Base-by-base conservation (phyloP, 2,329 filamentous ascomycete genomes). In the Penicillium sp. region DNA sequence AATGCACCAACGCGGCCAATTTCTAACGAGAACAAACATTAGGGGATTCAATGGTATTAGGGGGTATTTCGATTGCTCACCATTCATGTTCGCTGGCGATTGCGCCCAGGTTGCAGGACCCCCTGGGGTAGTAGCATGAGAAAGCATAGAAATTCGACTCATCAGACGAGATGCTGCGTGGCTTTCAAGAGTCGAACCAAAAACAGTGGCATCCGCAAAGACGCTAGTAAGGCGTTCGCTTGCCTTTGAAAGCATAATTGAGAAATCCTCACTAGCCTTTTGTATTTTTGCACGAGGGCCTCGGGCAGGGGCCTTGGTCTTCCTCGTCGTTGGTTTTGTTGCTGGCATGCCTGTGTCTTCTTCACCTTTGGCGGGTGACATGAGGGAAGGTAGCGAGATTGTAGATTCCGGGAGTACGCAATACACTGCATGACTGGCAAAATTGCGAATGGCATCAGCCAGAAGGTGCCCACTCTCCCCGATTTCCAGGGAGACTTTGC, bases 361-460 rank as follows among this genome's bases (percentile, higher is more conserved):
- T 25, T 60, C 52, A 14, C 64, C 50, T 44, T 63, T 68, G 35
- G 45, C 55, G 4, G 65, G 60, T 51, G 54, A 71, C 67, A 57
- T 69, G 65, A 92, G 77, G 0, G 89, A 85, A 1, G 92, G 90
- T 53, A 92, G 87, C 0, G 91, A 95, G 24, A 96, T 85, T 0
- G 91, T 96, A 0, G 94, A 96, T 63, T 99, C 94, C 41, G 92
- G 89, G 14, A 97, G 81, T 9, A 92, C 88, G 16, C 90, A 95
- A 69, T 92, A 95, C 3, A 94, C 87, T 2, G 92, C 86, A 69
- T 96, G 89, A 4, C 82, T 81, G 11, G 85, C 81, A 76, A 96
- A 89, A 42, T 70, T 62, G 14, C 67, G 64, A 44, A 75, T 68
- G n/a, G 71, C 70, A 46, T 74, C 65, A 2, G 66, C 67, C 16